Conservation (phyloP, 75 land plant species). For the Cunninghamia lanceolata region DNA sequence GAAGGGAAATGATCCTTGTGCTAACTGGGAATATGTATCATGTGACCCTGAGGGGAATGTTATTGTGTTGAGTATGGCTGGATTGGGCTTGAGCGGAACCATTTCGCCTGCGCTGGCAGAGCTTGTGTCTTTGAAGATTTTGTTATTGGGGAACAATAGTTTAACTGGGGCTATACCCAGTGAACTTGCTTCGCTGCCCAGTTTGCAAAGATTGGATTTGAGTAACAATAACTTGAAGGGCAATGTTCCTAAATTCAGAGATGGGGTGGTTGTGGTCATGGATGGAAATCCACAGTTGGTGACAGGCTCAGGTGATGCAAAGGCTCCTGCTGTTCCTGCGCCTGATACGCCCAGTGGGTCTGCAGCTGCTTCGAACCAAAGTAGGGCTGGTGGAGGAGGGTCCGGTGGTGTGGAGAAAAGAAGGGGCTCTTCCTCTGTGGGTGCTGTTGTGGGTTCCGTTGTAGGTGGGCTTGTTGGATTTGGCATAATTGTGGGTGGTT, state of each 20-base stretch:
- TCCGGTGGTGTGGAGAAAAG: neutral
- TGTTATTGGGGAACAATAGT: slow-evolving; percentile 45
- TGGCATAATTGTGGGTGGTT: slow-evolving; percentile 1
- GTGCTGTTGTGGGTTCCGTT: slow-evolving; percentile 29
- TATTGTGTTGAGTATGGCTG: slow-evolving; percentile 30
- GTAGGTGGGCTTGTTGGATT: slow-evolving; percentile 19
- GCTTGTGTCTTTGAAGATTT: slow-evolving; percentile 21
- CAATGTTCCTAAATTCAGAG: slow-evolving; percentile 34
- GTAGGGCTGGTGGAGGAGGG: neutral
- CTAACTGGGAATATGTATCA: slow-evolving; percentile 44
- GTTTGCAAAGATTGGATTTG: slow-evolving; percentile 47
- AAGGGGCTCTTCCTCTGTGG: slow-evolving; percentile 16
- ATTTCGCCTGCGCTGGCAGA: slow-evolving; percentile 43
- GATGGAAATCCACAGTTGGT: slow-evolving; percentile 43
- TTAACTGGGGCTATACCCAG: slow-evolving; percentile 62
- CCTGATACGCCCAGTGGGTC: neutral
- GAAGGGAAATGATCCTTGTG: slow-evolving; percentile 64
- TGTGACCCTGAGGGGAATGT: slow-evolving; percentile 39
- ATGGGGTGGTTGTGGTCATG: slow-evolving; percentile 15
- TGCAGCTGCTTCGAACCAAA: neutral
- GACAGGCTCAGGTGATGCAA: neutral
- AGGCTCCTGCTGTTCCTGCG: neutral
- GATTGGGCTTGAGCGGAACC: slow-evolving; percentile 42
- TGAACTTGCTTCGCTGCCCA: slow-evolving; percentile 26
- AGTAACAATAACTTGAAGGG: slow-evolving; percentile 48